Conservation (phyloP, 176 grass and related monocot species). For the Hordeum marinum region DNA sequence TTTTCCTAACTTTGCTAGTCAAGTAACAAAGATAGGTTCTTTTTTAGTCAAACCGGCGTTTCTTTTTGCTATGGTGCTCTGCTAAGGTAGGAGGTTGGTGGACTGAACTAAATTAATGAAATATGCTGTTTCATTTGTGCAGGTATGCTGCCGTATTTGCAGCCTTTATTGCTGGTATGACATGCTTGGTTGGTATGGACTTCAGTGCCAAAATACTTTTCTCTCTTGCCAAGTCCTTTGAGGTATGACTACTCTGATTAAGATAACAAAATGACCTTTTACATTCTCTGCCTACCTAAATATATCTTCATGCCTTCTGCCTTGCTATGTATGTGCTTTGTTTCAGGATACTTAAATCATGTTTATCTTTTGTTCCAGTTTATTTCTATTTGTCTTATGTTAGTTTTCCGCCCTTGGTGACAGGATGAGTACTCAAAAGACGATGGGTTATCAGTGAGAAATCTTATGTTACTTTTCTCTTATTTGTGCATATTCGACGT, state of each 20-base stretch:
- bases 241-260: slow-evolving; percentile 48
- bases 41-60: not conserved
- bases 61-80: not conserved
- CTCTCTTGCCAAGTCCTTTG: slow-evolving; percentile 69
- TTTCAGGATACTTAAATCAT: not conserved
- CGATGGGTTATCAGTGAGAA: slow-evolving; percentile 70
- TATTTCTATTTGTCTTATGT: not conserved
- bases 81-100: not conserved
- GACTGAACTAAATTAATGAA: slow-evolving; percentile 21
- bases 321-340: not conserved
- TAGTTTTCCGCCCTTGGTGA: slow-evolving; percentile 17
- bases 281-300: not conserved
- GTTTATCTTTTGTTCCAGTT: not conserved
- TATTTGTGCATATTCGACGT: slow-evolving; percentile 85
- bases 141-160: slow-evolving; percentile 90
- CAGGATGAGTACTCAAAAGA: slow-evolving; percentile 89
- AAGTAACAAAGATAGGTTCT: not conserved
- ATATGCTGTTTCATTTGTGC: slow-evolving; percentile 10
- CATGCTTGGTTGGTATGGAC: slow-evolving; percentile 83
- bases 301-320: not conserved
- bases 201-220: slow-evolving; percentile 87
- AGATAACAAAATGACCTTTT: not conserved
- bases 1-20: not conserved
- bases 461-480: slow-evolving; percentile 68
- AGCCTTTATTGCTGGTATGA: slow-evolving; percentile 92